Percentiles rank a stretch among this genome's conserved stretches.
Evolutionary conservation across 2,329 filamentous ascomycete species (phyloP).

Genomic region (Stenocarpella maydis): DNA sequence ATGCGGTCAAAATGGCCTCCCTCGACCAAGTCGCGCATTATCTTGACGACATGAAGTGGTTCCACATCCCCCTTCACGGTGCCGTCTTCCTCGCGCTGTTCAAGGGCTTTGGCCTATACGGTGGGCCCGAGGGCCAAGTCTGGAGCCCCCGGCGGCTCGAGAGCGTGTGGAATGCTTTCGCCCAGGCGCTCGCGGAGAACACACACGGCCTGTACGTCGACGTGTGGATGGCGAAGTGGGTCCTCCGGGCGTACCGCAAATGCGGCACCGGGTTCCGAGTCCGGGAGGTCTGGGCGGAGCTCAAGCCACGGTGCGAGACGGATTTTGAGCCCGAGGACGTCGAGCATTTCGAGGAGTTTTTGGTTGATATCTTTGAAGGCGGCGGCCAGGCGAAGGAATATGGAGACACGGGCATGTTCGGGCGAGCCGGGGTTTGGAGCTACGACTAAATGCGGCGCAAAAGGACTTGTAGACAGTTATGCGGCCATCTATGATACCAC

Average conservation of each 20-base stretch:
- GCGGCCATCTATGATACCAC: slow-evolving; percentile 36
- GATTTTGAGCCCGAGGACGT: slow-evolving; percentile 44
- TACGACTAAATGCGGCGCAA: not conserved
- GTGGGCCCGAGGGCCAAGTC: slow-evolving; percentile 66
- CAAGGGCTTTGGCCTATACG: slow-evolving; percentile 81
- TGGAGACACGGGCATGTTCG: slow-evolving; percentile 32
- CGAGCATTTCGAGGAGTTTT: slow-evolving; percentile 48
- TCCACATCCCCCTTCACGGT: slow-evolving; percentile 74
- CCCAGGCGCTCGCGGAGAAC: slow-evolving; percentile 59
- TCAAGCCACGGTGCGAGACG: slow-evolving; percentile 58
- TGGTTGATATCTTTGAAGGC: slow-evolving; percentile 55
- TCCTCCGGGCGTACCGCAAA: slow-evolving; percentile 69
- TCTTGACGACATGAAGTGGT: slow-evolving; percentile 81
- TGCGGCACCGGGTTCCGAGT: slow-evolving; percentile 62
- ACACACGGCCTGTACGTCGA: slow-evolving; percentile 60
- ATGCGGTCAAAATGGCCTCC: slow-evolving; percentile 73
- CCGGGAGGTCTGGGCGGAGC: slow-evolving; percentile 60
- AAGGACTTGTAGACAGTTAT: not conserved
- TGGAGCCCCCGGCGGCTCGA: slow-evolving; percentile 80
- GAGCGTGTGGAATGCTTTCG: slow-evolving; percentile 71
- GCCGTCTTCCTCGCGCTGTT: slow-evolving; percentile 83
- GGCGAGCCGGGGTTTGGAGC: not conserved
- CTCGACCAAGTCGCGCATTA: slow-evolving; percentile 74
- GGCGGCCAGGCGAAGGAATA: slow-evolving; percentile 48
- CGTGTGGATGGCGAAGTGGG: slow-evolving; percentile 68